Base-by-base conservation (phyloP, 768 basidiomycete species). In the Kwoniella heveanensis region DNA sequence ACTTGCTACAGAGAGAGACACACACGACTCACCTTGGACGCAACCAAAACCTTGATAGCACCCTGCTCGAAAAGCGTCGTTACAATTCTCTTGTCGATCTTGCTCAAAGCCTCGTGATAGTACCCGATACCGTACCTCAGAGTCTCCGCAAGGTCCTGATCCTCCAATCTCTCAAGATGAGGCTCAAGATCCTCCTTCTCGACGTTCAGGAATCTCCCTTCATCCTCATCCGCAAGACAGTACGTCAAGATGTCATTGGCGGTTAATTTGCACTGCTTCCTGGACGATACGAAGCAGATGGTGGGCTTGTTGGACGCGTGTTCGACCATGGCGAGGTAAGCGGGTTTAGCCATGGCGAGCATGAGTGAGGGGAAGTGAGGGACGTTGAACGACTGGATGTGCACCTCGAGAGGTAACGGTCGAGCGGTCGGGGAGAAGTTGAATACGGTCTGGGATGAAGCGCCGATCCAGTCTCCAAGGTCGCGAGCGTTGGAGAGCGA, bases 351-450 rank as follows among this genome's bases (percentile, higher is more conserved):
- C 96, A 99, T 98, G 49, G 93, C 86, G 64, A 98, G 92, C 95
- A 99, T 98, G 46, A 99, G 83, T 0, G 93, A 96, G 0, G 96
- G 93, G 86, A 95, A 96, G 76, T 98, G 96, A n/a, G 93, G 91
- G 50, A 93, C 91, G 26, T 86, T 86, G 83, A 96, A 99, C 46
- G 90, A 92, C 74, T 99, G 96, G 8, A 99, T 82, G 75, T 98
- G 94, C 52, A 99, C 93, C 62, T 97, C 92, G 88, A 99, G 90
- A 68, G 96, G 93, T 12, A 97, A 82, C 2, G 95, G 93, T n/a
- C 95, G 91, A 17, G 94, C 92, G 88, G 90, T 90, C 0, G 94
- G 93, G 0, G 93, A 89, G 80, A 99, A 96, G 82, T 97, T 99
- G 87, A 98, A 99, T 69, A 96, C 90, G 1, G 90, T 90, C 76